These are phyloP conservation scores for Penicillium paxilli DNA, from an alignment of 495 filamentous ascomycete species.

Conservation along the genomic window DNA sequence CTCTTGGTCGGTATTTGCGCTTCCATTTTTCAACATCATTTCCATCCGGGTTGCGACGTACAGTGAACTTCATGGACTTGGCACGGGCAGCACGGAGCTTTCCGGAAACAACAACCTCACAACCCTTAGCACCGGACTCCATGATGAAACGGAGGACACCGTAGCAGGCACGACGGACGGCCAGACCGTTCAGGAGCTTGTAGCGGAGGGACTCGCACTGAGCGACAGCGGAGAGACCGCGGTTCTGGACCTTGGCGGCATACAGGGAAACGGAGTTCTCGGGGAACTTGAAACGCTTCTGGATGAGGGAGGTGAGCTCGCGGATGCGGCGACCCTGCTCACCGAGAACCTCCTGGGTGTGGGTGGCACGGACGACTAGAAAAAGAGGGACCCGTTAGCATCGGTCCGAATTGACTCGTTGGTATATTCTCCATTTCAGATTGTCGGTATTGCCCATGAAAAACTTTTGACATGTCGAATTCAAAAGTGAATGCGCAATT, in stretches of 20 bases:
- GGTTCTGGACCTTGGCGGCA: constrained; percentile 99
- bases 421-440: constrained; percentile 5
- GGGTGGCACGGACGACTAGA: constrained; percentile 93
- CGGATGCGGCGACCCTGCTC: constrained; percentile 99
- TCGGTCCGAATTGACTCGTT: background rate
- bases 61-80: constrained; percentile 99
- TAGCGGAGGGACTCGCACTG: constrained; percentile 99
- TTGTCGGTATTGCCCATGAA: no score
- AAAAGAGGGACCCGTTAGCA: constrained; percentile 41
- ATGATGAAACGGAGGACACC: constrained; percentile 99
- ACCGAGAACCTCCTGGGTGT: constrained; percentile 99
- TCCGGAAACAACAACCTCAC: constrained; percentile 98
- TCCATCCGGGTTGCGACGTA: constrained; percentile 40
- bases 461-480: constrained; percentile 9
- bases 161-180: constrained; percentile 96
- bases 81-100: constrained; percentile 98
- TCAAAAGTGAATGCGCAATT: constrained; percentile 11
- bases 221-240: constrained; percentile 97
- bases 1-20: background rate
- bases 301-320: constrained; percentile 99
- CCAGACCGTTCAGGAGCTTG: constrained; percentile 99
- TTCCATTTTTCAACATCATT: background rate
- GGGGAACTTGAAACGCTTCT: constrained; percentile 99
- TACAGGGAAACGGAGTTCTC: constrained; percentile 99
- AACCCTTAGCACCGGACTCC: constrained; percentile 99